Conservation (phyloP, 2,329 filamentous ascomycete species). For the Metarhizium humberi region DNA sequence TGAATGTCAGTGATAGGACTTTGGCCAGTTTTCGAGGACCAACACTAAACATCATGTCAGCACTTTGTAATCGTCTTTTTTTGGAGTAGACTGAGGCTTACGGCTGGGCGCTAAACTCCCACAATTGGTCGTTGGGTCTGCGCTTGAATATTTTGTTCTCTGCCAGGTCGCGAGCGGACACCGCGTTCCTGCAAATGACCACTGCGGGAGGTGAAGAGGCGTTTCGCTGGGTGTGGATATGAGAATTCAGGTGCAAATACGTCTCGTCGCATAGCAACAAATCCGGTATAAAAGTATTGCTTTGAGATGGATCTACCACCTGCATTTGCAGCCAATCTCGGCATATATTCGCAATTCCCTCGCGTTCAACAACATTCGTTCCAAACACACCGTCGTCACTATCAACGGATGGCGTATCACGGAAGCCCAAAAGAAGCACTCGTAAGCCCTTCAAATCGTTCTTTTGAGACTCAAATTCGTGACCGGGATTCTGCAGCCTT, state of each 20-base stretch:
- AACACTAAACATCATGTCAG: conserved; percentile 13
- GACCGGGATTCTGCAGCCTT: conserved; percentile 8
- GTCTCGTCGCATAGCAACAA: conserved; percentile 18
- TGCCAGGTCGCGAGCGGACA: conserved; percentile 1
- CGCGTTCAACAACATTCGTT: conserved; percentile 5
- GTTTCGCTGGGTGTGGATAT: conserved; percentile 9
- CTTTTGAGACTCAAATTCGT: conserved; percentile 19
- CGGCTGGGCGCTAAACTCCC: conserved; percentile 30
- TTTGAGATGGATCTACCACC: conserved; percentile 8
- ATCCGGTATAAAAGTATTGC: conserved; percentile 13
- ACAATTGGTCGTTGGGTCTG: conserved; percentile 11
- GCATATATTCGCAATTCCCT: conserved; percentile 15
- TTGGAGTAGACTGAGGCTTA: conserved; percentile 10
- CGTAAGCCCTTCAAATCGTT: conserved; percentile 21
- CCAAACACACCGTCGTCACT: conserved; percentile 2
- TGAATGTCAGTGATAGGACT: conserved; percentile 5
- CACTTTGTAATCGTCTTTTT: neutral
- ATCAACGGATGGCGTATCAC: conserved; percentile 4
- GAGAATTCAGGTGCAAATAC: conserved; percentile 13
- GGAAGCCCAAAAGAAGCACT: conserved; percentile 16
- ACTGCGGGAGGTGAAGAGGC: conserved; percentile 4
- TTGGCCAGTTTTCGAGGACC: conserved; percentile 26
- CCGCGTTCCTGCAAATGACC: conserved; percentile 6
- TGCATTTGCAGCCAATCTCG: conserved; percentile 24
- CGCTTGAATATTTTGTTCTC: conserved; percentile 1